A percentile compares a stretch with the other conserved stretches of the same genome.
Evolutionary conservation across 768 basidiomycete species (phyloP).

Genomic region (Pisolithus microcarpus): DNA sequence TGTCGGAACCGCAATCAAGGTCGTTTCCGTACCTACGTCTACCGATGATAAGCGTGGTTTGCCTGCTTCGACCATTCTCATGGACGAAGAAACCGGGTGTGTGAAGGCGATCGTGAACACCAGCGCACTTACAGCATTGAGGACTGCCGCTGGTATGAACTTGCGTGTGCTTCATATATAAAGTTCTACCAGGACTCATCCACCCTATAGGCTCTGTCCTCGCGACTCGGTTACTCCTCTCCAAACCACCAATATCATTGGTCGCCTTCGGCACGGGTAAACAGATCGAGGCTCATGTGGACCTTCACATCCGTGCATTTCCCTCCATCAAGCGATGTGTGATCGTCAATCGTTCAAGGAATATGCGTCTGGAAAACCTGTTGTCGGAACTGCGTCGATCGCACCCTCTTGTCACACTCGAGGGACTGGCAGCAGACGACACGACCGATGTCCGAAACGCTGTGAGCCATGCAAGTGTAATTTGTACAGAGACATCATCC

Average conservation of each 20-base stretch:
- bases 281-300: slow-evolving; percentile 51
- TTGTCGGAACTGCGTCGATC: slow-evolving; percentile 18
- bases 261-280: no score
- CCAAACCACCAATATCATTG: no score
- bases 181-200: no score
- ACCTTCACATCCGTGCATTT: slow-evolving; percentile 53
- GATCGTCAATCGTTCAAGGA: slow-evolving; percentile 57
- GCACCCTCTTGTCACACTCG: background rate
- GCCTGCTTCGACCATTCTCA: slow-evolving; percentile 61
- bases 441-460: no score
- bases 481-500: no score
- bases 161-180: slow-evolving; percentile 20
- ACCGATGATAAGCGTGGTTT: slow-evolving; percentile 46
- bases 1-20: slow-evolving; percentile 63
- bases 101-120: no score
- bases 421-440: no score
- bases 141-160: no score
- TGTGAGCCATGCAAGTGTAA: no score
- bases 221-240: no score
- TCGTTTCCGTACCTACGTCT: slow-evolving; percentile 64
- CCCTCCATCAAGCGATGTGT: slow-evolving; percentile 44
- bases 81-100: no score
- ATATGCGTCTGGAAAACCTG: slow-evolving; percentile 41
- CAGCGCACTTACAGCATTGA: no score
- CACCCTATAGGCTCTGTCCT: background rate